Conservation (phyloP, 106 monocot genomes). For the Phalaenopsis equestris region DNA sequence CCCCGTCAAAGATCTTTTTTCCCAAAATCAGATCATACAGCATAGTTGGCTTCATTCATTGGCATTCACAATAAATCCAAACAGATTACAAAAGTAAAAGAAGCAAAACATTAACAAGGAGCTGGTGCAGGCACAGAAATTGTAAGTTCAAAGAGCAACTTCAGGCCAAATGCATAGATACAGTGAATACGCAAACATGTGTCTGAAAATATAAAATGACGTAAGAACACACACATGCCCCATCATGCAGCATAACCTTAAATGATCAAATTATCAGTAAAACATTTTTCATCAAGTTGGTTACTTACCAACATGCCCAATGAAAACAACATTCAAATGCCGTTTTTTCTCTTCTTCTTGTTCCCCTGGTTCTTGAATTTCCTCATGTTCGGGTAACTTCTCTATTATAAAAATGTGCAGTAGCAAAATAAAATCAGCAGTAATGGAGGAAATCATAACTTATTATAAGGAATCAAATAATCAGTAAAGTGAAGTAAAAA, state of each 20-base stretch:
- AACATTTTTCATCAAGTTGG: not conserved
- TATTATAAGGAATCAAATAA: not conserved
- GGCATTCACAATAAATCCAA: not conserved
- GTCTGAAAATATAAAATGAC: not conserved
- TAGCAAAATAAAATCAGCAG: not conserved
- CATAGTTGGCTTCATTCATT: not conserved
- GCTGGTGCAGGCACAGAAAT: not conserved
- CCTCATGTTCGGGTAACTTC: not conserved
- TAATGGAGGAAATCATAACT: not conserved
- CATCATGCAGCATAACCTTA: not conserved
- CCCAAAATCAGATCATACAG: not conserved
- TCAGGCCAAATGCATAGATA: not conserved
- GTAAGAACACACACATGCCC: not conserved
- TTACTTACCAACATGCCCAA: slow-evolving; percentile 13
- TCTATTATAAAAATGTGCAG: not conserved
- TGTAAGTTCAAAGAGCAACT: not conserved
- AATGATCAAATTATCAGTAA: not conserved
- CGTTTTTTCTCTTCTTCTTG: slow-evolving; percentile 10
- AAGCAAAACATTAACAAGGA: not conserved
- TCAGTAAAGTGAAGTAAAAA: not conserved
- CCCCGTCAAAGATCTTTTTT: not conserved
- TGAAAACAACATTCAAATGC: slow-evolving; percentile 13
- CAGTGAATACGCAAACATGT: not conserved
- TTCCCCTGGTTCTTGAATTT: not conserved
- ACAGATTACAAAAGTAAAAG: not conserved